Base-by-base conservation (phyloP, 1,284 basidiomycete species). In the Leccinum solheimii region DNA sequence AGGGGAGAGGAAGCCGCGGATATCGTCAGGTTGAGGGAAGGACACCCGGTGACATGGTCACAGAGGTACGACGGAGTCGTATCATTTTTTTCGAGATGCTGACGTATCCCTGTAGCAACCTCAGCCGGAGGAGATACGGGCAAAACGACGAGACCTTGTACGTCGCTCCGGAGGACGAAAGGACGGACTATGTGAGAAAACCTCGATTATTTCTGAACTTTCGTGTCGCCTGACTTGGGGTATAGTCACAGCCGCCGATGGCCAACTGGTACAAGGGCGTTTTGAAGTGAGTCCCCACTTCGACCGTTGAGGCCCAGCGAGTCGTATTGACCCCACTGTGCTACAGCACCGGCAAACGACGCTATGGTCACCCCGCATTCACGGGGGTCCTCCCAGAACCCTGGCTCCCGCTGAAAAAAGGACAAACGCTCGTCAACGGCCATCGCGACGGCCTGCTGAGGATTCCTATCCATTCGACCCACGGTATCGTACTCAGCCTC, bases 141-240 rank as follows among this genome's bases (percentile, higher is more conserved):
- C 88, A 94, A 70, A 95, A 96, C 71, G 95, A 97, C 70, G 96
- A 97, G 67, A 96, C 93, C 2, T 75, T 98, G 32, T 98, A 98
- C 72, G 93, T 97, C 43, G 96, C 94, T 4, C 93, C 93, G 0
- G 91, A 94, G 69, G 94, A 96, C 71, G 87, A 91, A 62, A 81
- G 90, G 36, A 97, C 95, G 13, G 94, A 97, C 77, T 97, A 95
- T 75, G 91, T 91, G 66, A 63, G 87, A 19, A n/a, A 13, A 2
- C 48, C 4, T 6, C n/a, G 27, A 48, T 34, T 6, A 21, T 11
- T 51, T 51, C 10, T 2, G 43, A 1, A 56, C n/a, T 23, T 19
- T 48, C 1, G 8, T 49, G 21, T 49, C 13, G 48, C 9, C 62
- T 68, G 56, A 74, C 30, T 2, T 45, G 32, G 36, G 9, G 30